Evolutionary conservation across 2,329 filamentous ascomycete species (phyloP).

Genomic region (Cladosporium sp.): DNA sequence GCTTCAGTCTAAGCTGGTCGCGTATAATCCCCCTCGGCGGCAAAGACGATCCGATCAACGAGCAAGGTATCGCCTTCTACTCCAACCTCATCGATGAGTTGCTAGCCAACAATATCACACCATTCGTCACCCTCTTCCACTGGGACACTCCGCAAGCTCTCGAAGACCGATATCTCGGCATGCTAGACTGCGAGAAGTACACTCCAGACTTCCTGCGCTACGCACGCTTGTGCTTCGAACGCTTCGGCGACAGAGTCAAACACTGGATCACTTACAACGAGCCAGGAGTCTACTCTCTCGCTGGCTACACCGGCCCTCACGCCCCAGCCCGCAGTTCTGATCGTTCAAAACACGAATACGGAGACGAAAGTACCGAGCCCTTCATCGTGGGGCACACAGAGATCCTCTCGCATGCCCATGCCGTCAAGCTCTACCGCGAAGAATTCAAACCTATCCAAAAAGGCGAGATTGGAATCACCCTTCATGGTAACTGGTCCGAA

Average conservation of each 20-base stretch:
- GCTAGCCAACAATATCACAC: constrained; percentile 23
- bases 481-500: constrained; percentile 47
- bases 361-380: constrained; percentile 39
- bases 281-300: constrained; percentile 39
- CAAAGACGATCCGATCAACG: constrained; percentile 25
- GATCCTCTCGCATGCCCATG: constrained; percentile 42
- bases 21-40: constrained; percentile 28
- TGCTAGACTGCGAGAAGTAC: constrained; percentile 29
- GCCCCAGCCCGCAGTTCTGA: constrained; percentile 36
- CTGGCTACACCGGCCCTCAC: constrained; percentile 41
- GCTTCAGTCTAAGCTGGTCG: constrained; percentile 27
- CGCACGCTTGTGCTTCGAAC: constrained; percentile 40
- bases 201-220: constrained; percentile 39
- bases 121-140: constrained; percentile 29
- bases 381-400: constrained; percentile 45
- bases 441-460: constrained; percentile 42
- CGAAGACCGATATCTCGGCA: constrained; percentile 26
- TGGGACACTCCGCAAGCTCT: constrained; percentile 28
- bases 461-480: constrained; percentile 44
- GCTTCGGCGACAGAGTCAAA: constrained; percentile 42
- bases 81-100: constrained; percentile 27
- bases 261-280: constrained; percentile 47
- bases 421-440: constrained; percentile 41
- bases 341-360: constrained; percentile 35
- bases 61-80: constrained; percentile 25